Base-by-base conservation (phyloP, 768 basidiomycete genomes). In the Tephrocybe rancida region DNA sequence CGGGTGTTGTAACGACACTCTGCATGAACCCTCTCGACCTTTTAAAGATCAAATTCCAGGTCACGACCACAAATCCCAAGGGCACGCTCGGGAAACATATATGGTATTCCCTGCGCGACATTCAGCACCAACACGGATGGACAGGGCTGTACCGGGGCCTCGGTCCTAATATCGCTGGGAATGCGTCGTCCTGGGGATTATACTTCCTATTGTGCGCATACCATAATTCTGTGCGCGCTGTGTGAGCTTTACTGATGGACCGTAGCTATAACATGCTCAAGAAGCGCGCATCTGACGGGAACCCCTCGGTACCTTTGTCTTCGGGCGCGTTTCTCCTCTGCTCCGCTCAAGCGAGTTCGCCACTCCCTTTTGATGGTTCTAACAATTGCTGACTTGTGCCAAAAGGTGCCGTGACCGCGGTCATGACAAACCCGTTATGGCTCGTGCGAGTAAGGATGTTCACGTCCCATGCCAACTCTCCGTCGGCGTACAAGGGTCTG, bases 141-240 rank as follows among this genome's bases (percentile, higher is more conserved):
- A 79, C 71, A 55, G 96, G 95, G 0, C 73, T 98, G 44, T 98
- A 98, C 68, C 81, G 96, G 49, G 97, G 97, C 14, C 76, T 98
- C 27, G 81, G 84, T 0, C 85, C 95, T 2, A 99, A 98, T 69
- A 81, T 98, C 55, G 91, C 92, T 0, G 97, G 96, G 11, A 98
- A 98, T 59, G 94, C 95, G 18, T 86, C 88, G 7, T 95, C 93
- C 62, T 99, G 97, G 97, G 97, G 97, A 0, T 72, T 98, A 22
- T 99, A 99, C 71, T 99, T 99, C 73, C 82, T 96, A 57, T 96
- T 97, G 97, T 98, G 67, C 71, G 93, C n/a, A n/a, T n/a, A n/a
- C n/a, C n/a, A n/a, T n/a, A n/a, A n/a, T 82, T 1, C 7, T 35
- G n/a, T 21, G 30, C 22, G 21, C 16, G 16, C 37, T 34, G 52